phyloP scores from a whole-genome alignment of 1,284 basidiomycete species.

The Rhizoctonia solani region DNA sequence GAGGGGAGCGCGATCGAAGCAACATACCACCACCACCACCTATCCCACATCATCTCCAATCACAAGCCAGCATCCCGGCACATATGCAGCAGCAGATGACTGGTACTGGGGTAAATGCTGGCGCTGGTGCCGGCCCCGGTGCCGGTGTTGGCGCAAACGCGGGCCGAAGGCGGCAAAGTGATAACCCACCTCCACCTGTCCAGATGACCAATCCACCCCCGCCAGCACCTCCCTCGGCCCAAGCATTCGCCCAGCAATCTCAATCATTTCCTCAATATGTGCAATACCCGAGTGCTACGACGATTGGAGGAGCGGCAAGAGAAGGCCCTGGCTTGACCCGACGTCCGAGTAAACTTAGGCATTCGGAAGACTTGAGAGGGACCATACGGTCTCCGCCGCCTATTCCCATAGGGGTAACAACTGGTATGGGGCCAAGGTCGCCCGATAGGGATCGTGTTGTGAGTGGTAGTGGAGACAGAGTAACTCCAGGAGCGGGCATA shows the following conservation, averaged over 20 bases:
- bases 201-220: conserved; percentile 11
- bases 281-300: conserved; percentile 6
- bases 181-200: conserved; percentile 15
- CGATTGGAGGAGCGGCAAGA: not conserved
- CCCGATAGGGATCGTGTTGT: conserved; percentile 15
- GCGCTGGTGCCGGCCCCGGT: too few species aligned
- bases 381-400: conserved; percentile 14
- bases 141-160: not conserved
- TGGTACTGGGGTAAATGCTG: not conserved
- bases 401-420: not conserved
- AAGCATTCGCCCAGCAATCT: conserved; percentile 22
- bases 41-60: conserved; percentile 24
- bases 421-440: conserved; percentile 2
- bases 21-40: conserved; percentile 26
- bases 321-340: conserved; percentile 8
- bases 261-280: conserved; percentile 26
- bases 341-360: conserved; percentile 19
- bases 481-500: too few species aligned
- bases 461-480: not conserved
- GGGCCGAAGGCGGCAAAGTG: conserved; percentile 17
- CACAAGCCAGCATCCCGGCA: not conserved
- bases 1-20: not conserved
- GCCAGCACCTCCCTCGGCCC: conserved; percentile 4
- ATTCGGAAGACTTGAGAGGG: conserved; percentile 29
- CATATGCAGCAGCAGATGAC: conserved; percentile 14